phyloP scores from a whole-genome alignment of 345 rosid genomes.

The Heritiera littoralis region DNA sequence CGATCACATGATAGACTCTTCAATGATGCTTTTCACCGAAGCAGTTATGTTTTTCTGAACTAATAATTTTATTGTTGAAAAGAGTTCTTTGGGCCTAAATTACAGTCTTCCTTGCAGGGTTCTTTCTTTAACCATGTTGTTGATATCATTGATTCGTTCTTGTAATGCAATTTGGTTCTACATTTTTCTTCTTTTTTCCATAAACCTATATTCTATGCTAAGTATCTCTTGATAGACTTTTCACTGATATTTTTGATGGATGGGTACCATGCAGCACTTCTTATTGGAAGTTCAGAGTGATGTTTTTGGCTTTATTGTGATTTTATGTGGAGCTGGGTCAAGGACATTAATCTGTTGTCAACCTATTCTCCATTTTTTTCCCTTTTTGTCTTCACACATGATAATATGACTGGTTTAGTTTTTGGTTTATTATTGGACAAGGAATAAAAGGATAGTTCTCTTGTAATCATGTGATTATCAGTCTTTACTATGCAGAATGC shows the following conservation, averaged over 20 bases:
- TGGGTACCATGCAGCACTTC: neutral
- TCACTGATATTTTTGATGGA: neutral
- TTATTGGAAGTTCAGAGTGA: neutral
- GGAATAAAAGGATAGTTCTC: neutral
- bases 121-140: neutral
- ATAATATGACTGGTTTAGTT: neutral
- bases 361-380: neutral
- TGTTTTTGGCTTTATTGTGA: neutral
- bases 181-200: neutral
- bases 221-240: neutral
- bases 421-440: neutral
- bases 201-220: neutral
- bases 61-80: neutral
- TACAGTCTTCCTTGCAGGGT: neutral
- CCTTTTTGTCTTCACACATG: neutral
- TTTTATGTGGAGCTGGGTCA: neutral
- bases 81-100: neutral
- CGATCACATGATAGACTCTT: neutral
- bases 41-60: constrained; percentile 2
- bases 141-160: neutral
- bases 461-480: neutral
- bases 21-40: neutral
- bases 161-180: neutral
- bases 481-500: neutral
- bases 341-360: neutral